A percentile compares a stretch with the other conserved stretches of the same genome.
Conservation (phyloP, 169 alveolate genomes). For the Babesia sp. region DNA sequence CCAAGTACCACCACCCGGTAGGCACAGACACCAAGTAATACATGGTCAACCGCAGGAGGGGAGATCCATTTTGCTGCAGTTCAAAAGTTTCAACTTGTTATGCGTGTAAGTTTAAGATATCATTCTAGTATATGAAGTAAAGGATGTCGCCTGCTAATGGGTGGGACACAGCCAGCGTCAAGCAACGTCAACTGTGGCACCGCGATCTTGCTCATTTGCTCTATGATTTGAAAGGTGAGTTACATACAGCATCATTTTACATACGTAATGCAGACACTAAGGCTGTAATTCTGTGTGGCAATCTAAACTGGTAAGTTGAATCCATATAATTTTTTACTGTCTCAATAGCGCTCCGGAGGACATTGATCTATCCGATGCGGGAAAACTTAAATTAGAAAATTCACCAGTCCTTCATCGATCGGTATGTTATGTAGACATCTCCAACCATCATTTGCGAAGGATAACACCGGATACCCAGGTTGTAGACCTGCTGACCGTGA, state of each 20-base stretch:
- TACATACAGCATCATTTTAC: neutral
- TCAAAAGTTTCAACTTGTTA: slow-evolving; percentile 31
- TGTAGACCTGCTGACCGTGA: slow-evolving; percentile 33
- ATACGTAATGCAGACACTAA: slow-evolving; percentile 17
- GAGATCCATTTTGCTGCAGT: slow-evolving; percentile 25
- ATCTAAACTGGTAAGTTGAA: slow-evolving; percentile 38
- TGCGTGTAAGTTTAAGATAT: slow-evolving; percentile 13
- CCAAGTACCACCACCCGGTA: slow-evolving; percentile 62
- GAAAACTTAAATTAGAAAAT: slow-evolving; percentile 20
- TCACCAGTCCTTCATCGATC: slow-evolving; percentile 34
- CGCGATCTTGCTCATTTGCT: slow-evolving; percentile 36
- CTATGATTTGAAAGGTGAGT: slow-evolving; percentile 13
- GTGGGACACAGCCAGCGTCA: slow-evolving; percentile 17
- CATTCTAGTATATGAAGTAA: neutral
- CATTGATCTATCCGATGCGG: slow-evolving; percentile 50
- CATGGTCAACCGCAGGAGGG: slow-evolving; percentile 23
- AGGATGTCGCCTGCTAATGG: slow-evolving; percentile 43
- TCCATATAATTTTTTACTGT: neutral
- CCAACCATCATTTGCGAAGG: neutral
- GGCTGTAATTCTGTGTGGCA: slow-evolving; percentile 32
- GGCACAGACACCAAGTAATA: neutral
- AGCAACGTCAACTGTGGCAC: slow-evolving; percentile 24
- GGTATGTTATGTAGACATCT: neutral
- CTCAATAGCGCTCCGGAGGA: slow-evolving; percentile 51
- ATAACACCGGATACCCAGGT: slow-evolving; percentile 38